Base-by-base conservation (phyloP, 208 protist species). In the Acanthamoeba sp. region DNA sequence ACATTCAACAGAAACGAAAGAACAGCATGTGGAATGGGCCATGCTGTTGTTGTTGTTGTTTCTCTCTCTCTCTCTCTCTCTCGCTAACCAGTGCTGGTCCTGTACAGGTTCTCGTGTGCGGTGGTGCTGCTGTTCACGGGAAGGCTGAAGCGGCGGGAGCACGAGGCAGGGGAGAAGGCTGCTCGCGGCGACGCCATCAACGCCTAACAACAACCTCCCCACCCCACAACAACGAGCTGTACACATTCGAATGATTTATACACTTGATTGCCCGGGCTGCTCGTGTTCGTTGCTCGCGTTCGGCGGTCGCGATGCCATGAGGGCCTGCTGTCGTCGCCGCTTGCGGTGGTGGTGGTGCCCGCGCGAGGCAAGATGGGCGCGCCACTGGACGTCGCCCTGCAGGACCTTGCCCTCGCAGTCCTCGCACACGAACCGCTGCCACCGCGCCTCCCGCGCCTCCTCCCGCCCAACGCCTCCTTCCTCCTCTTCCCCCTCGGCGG, bases 341-440 rank as follows among this genome's bases (percentile, higher is more conserved):
- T 32, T 50, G 78, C 78, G 78, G 78, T 59, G 78, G 78, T 59
- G 78, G 34, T 29, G 48, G 57, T 90, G 84, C 18, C 84, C 84
- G 12, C 84, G 84, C 20, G 84, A 90, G 7, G 7, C n/a, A 1
- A 71, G 55, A 34, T 90, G 84, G 12, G 84, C 84, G 48, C 52
- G 84, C 84, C 84, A 90, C 84, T 90, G 84, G 22, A 69, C 57
- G 6, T 90, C 84, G 57, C 84, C 84, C 84, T 50, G 55, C 29
- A 90, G 48, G 48, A 90, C 84, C 84, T 66, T 90, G 24, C 84
- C 84, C 57, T 42, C 84, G 36, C 84, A 90, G 12, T 71, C 57
- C 84, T 90, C 84, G 84, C 84, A 90, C 84, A 90, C 84, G 84
- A 48, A 69, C 40, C 50, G 27, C 18, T 32, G 55, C 84, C 84